Evolutionary conservation across 306 rosid species (phyloP).

Genomic region (Luffa aegyptiaca): DNA sequence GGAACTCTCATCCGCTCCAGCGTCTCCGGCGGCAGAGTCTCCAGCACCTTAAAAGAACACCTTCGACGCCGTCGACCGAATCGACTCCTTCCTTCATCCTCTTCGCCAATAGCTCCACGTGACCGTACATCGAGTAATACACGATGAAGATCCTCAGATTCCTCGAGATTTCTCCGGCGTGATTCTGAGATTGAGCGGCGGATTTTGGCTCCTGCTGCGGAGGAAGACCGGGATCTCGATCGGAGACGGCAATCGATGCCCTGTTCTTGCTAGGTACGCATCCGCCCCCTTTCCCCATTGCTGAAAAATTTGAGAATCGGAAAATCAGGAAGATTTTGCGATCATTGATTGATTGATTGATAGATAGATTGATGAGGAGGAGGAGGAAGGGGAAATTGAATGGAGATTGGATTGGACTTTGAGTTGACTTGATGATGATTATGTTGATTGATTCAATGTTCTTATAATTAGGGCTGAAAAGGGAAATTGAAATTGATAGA

Average conservation of each 20-base stretch:
- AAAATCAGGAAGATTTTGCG: not conserved
- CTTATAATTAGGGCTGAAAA: not conserved
- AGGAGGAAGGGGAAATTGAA: not conserved
- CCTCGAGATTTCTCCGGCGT: constrained; percentile 1
- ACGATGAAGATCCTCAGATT: constrained; percentile 49
- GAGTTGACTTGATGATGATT: not conserved
- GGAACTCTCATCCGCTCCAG: constrained; percentile 63
- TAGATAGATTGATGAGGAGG: not conserved
- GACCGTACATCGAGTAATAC: constrained; percentile 71
- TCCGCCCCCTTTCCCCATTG: constrained; percentile 71
- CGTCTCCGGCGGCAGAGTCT: constrained; percentile 43
- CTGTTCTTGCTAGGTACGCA: constrained; percentile 62
- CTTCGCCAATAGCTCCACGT: constrained; percentile 59
- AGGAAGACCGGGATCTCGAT: constrained; percentile 22
- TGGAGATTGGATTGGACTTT: not conserved
- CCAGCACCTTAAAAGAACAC: constrained; percentile 50
- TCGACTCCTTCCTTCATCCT: constrained; percentile 55
- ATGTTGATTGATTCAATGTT: not conserved
- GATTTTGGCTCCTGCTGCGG: constrained; percentile 18
- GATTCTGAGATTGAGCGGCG: not conserved
- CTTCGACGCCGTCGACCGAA: constrained; percentile 60
- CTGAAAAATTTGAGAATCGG: not conserved
- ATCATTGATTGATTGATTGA: not conserved
- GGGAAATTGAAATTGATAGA: not conserved
- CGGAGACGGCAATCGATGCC: constrained; percentile 12